These are phyloP conservation scores for Endothia cerciana DNA, from an alignment of 2,329 filamentous ascomycete species.

Conservation along the genomic window DNA sequence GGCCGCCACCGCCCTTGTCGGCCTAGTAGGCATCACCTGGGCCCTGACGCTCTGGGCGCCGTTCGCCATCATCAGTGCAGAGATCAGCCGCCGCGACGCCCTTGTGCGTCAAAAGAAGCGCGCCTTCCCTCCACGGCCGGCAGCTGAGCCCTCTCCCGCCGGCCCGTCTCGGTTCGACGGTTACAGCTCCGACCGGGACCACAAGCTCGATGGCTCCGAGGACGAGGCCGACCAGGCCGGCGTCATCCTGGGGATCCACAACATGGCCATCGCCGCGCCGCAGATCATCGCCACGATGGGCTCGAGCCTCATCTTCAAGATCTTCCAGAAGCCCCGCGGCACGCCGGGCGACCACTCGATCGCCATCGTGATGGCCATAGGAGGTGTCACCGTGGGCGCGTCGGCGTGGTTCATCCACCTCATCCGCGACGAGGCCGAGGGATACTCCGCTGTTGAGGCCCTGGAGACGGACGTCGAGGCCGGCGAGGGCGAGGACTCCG, in stretches of 20 bases:
- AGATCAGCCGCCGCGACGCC: constrained; percentile 83
- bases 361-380: constrained; percentile 82
- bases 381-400: constrained; percentile 76
- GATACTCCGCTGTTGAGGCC: constrained; percentile 41
- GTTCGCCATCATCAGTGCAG: constrained; percentile 91
- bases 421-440: constrained; percentile 63
- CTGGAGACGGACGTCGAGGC: constrained; percentile 46
- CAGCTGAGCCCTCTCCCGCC: constrained; percentile 26
- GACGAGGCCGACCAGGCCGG: constrained; percentile 77
- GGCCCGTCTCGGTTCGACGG: constrained; percentile 29
- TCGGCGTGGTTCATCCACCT: constrained; percentile 74
- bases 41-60: constrained; percentile 92
- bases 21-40: constrained; percentile 87
- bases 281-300: constrained; percentile 89
- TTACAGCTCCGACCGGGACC: constrained; percentile 36
- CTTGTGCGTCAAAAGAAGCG: constrained; percentile 45
- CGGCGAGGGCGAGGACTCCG: constrained; percentile 26
- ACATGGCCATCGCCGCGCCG: constrained; percentile 88
- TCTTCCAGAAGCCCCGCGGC: constrained; percentile 85
- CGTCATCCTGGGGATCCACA: constrained; percentile 92
- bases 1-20: constrained; percentile 76
- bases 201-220: constrained; percentile 42
- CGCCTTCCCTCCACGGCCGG: constrained; percentile 25
- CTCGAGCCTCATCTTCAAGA: constrained; percentile 81
- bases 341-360: constrained; percentile 85